Evolutionary conservation across 495 filamentous ascomycete genomes (phyloP), one percentile per base, ranked within the genome.

Genomic region (Thozetella sp.): DNA sequence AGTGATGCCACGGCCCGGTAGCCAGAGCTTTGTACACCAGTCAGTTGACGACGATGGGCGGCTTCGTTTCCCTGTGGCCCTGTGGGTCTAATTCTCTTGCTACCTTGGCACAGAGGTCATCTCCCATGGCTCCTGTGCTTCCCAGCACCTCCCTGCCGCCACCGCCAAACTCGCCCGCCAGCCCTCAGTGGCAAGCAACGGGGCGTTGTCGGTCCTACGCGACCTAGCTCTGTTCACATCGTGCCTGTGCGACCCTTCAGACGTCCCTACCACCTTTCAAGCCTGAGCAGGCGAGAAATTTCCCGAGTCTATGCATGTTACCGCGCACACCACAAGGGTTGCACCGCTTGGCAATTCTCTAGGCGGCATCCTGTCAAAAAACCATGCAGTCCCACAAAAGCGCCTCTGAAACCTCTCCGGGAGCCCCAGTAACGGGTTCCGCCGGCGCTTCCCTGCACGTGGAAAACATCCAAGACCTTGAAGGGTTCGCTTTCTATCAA

Each of bases 291-390:
- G 25, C n/a, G 40, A 46, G 63, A 62, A 71, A 72, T 72, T 70
- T 69, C 70, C 73, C 72, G 73, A 63, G 65, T 67, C 67, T 58
- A 69, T 59, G 63, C 67, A 62, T 65, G 67, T 50, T 60, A 59
- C 69, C 66, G 67, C 67, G 62, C 51, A 61, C 25, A 61, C 52
- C 59, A 43, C 23, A 25, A 2, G 26, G 13, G 70, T 70, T 48
- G 45, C 52, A 68, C 66, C 53, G 56, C 54, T 58, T 60, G 51
- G 58, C 46, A 55, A 59, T 62, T 52, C 11, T 55, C 57, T 63
- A 40, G 48, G 27, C 52, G 46, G 56, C 60, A 46, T 67, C 63
- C 69, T 69, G 64, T 63, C 61, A 67, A 61, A 62, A 66, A 58
- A 15, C 23, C 61, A 56, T 59, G 60, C 40, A 20, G 61, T 63